These are phyloP conservation scores for Teratosphaeriaceae sp. DNA, from an alignment of 2,329 filamentous ascomycete species.

Conservation along the genomic window DNA sequence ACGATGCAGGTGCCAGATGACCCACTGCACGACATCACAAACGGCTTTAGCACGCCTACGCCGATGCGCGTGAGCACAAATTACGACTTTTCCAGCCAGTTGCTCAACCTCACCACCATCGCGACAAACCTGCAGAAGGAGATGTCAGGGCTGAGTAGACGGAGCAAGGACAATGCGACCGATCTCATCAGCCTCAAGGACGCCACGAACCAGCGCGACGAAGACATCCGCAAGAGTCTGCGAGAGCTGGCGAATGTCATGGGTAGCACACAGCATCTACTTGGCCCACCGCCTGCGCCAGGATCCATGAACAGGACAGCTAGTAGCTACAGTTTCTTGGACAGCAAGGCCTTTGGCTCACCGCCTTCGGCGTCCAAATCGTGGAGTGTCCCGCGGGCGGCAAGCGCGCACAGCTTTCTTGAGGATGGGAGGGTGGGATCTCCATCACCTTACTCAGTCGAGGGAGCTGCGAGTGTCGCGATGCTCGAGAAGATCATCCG, in stretches of 20 bases:
- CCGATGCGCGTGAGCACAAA: conserved; percentile 20
- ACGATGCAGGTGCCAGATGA: conserved; percentile 62
- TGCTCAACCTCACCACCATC: conserved; percentile 81
- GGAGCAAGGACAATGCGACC: conserved; percentile 95
- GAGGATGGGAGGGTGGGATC: conserved; percentile 67
- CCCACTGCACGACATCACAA: conserved; percentile 59
- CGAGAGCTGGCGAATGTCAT: conserved; percentile 70
- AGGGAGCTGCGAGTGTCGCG: conserved; percentile 64
- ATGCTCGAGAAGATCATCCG: conserved; percentile 89
- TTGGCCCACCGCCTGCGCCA: conserved; percentile 30
- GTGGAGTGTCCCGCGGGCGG: conserved; percentile 74
- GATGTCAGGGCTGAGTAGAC: conserved; percentile 81
- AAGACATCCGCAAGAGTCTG: conserved; percentile 90
- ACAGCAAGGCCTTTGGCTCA: conserved; percentile 66
- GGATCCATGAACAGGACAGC: conserved; percentile 15
- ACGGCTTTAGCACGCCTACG: conserved; percentile 32
- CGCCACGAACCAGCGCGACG: conserved; percentile 85
- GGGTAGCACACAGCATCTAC: conserved; percentile 31
- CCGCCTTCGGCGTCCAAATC: conserved; percentile 57
- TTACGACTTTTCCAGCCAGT: conserved; percentile 72
- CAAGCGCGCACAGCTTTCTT: conserved; percentile 80
- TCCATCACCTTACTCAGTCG: conserved; percentile 58
- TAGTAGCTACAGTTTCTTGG: conserved; percentile 32
- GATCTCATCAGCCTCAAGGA: conserved; percentile 92
- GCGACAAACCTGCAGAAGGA: conserved; percentile 85